phyloP scores from a whole-genome alignment of 1,139 yeast genomes.

The Candida freyschussii region DNA sequence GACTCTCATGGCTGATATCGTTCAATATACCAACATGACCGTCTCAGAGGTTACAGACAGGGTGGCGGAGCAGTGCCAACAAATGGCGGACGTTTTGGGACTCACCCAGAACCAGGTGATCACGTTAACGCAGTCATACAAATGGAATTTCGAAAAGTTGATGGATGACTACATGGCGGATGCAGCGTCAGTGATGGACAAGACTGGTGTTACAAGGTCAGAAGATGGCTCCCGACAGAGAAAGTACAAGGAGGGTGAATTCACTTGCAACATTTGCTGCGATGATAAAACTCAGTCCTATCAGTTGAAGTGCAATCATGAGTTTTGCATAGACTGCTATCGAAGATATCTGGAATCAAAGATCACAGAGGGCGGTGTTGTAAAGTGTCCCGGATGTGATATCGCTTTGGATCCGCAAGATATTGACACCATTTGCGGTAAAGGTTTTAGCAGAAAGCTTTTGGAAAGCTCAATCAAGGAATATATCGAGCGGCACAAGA shows the following conservation, averaged over 20 bases:
- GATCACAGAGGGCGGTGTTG: slow-evolving; percentile 48
- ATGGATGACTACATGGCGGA: slow-evolving; percentile 64
- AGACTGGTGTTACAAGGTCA: slow-evolving; percentile 43
- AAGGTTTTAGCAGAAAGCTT: slow-evolving; percentile 27
- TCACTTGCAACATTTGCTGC: slow-evolving; percentile 67
- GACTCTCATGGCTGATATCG: not conserved
- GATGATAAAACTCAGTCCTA: slow-evolving; percentile 46
- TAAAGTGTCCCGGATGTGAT: slow-evolving; percentile 60
- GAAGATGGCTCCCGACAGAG: not conserved
- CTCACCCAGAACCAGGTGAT: slow-evolving; percentile 39
- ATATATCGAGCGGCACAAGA: slow-evolving; percentile 49
- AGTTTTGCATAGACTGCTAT: slow-evolving; percentile 67
- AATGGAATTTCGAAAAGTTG: slow-evolving; percentile 73
- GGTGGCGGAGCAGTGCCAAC: slow-evolving; percentile 15
- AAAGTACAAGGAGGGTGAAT: slow-evolving; percentile 27
- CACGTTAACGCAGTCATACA: slow-evolving; percentile 52
- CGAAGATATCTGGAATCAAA: slow-evolving; percentile 49
- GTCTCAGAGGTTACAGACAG: slow-evolving; percentile 18
- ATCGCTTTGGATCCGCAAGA: slow-evolving; percentile 30
- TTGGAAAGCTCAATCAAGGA: slow-evolving; percentile 38
- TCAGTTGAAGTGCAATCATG: slow-evolving; percentile 63
- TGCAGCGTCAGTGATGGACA: slow-evolving; percentile 37
- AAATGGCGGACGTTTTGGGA: slow-evolving; percentile 31
- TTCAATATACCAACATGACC: too few species aligned
- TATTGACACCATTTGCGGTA: slow-evolving; percentile 32